Base-by-base conservation (phyloP, 108 stramenopile species). In the Fragilaria radians region DNA sequence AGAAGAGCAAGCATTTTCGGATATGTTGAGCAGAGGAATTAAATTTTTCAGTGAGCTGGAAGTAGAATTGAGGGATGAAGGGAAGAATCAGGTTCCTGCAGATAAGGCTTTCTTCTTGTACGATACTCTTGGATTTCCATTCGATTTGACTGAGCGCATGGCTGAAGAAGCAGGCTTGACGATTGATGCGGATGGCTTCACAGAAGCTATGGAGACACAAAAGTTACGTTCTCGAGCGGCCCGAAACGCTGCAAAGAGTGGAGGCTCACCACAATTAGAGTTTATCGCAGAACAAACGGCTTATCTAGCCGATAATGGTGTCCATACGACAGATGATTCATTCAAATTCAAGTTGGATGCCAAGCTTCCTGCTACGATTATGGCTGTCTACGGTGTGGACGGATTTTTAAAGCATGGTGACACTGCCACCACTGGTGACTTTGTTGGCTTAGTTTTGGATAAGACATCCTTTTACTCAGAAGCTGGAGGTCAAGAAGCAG, bases 91-190 rank as follows among this genome's bases (percentile, higher is more conserved):
- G 24, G 89, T 99, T 65, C 72, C 89, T 26, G 98, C 94, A n/a
- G 70, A 74, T 19, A 89, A 95, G 67, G 96, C 97, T 28, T 91
- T 92, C 81, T 82, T 90, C 52, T 82, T 99, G 63, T 99, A 96
- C 86, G 78, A 89, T 7, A 79, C 94, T 52, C 95, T 98, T 95
- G 98, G 98, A 65, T 99, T 99, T 70, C 98, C 98, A 5, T 63
- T 96, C 23, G 98, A 99, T 68, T 80, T 99, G 71, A 97, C 96
- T 4, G 83, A 95, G 66, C 90, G 98, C 74, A 99, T 99, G 98
- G 95, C 95, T 19, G 98, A 95, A 77, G 98, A 99, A 70, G 63
- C 71, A 48, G 96, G 93, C n/a, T 57, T 99, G 63, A 88, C 77
- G 21, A 72, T 99, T 25, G 97, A 99, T 70, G 71, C 63, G 47